Conservation (phyloP, 495 filamentous ascomycete species). For the Pyronema omphalodes region DNA sequence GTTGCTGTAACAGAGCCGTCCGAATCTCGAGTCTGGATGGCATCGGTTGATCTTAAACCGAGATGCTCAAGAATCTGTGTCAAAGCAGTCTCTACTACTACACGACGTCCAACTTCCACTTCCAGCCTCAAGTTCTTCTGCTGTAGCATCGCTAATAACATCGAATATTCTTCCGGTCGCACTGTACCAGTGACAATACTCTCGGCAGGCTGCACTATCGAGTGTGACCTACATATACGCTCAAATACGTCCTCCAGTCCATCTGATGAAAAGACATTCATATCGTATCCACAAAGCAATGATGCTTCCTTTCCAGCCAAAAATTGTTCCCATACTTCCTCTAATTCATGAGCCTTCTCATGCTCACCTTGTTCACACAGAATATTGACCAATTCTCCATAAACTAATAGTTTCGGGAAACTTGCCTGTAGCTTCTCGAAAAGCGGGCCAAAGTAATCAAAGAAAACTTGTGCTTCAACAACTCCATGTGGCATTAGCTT, state of each 20-base stretch:
- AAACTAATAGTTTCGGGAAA: constrained; percentile 20
- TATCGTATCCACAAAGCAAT: constrained; percentile 24
- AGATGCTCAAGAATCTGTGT: constrained; percentile 19
- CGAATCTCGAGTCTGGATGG: constrained; percentile 4
- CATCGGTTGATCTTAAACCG: constrained; percentile 5
- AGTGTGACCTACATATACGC: constrained; percentile 21
- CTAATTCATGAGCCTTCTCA: constrained; percentile 20
- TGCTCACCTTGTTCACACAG: constrained; percentile 20
- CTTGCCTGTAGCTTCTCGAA: constrained; percentile 14
- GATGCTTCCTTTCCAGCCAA: constrained; percentile 17
- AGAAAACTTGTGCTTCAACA: constrained; percentile 14
- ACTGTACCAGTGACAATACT: constrained; percentile 8
- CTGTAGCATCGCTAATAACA: constrained; percentile 22
- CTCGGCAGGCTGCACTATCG: constrained; percentile 19
- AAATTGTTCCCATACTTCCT: constrained; percentile 22
- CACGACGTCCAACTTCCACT: constrained; percentile 15
- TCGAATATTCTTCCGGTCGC: constrained; percentile 14
- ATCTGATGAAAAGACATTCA: constrained; percentile 22
- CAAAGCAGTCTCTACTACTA: constrained; percentile 16
- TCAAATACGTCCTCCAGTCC: constrained; percentile 23
- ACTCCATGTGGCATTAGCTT: constrained; percentile 8
- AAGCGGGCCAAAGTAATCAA: constrained; percentile 17
- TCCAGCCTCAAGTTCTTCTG: constrained; percentile 21
- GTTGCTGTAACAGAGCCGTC: constrained; percentile 6
- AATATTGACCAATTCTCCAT: constrained; percentile 25